Evolutionary conservation across 2,329 filamentous ascomycete genomes (phyloP).

Genomic region (Penicillium sp.): DNA sequence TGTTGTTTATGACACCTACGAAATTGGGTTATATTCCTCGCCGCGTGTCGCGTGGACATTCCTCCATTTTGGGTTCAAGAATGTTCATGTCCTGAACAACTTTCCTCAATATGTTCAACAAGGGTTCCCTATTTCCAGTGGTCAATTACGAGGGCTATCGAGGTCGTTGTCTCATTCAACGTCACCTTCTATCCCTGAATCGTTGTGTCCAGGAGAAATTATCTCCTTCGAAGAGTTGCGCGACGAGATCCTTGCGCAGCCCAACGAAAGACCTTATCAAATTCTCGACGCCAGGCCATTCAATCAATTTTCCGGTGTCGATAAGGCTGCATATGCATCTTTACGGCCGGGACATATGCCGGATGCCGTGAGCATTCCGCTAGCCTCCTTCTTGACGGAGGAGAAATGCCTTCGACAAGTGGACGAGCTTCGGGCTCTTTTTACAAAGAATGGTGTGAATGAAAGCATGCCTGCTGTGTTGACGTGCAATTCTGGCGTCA

Average conservation of each 20-base stretch:
- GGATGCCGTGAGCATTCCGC: not conserved
- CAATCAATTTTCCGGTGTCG: not conserved
- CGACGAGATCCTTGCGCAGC: not conserved
- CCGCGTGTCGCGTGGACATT: not conserved
- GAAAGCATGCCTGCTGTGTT: not conserved
- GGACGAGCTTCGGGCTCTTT: not conserved
- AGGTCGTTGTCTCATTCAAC: not conserved
- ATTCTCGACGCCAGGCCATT: not conserved
- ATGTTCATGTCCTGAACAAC: not conserved
- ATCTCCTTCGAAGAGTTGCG: not conserved
- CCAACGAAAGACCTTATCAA: not conserved
- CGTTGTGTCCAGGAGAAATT: not conserved
- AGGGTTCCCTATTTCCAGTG: not conserved
- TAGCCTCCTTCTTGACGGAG: not conserved
- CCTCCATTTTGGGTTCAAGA: not conserved
- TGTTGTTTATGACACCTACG: not conserved
- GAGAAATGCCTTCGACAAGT: not conserved
- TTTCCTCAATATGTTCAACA: not conserved
- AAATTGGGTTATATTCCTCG: not conserved
- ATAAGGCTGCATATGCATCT: not conserved
- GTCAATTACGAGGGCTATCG: not conserved
- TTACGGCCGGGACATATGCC: not conserved
- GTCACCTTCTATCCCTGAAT: not conserved
- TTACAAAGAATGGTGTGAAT: not conserved
- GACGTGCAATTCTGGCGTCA: not conserved